Evolutionary conservation across 441 rosid species (phyloP).

Genomic region (Pelargonium australe): DNA sequence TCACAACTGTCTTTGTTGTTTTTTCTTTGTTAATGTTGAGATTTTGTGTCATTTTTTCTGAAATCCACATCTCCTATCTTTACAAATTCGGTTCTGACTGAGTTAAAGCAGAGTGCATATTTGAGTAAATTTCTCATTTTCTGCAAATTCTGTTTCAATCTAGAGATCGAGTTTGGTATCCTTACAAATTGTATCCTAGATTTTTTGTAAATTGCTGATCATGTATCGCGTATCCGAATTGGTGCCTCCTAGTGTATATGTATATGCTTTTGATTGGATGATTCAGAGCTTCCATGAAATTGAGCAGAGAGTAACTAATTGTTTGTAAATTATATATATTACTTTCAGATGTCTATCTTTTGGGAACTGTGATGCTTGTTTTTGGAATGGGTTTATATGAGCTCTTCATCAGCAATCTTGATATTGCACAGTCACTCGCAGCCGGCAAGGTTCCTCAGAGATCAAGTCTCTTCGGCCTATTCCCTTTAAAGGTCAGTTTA

Average conservation of each 20-base stretch:
- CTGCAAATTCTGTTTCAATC: no score
- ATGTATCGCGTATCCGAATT: no score
- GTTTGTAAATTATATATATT: background rate
- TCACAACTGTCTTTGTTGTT: background rate
- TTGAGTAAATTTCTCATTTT: no score
- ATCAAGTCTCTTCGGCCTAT: conserved; percentile 76
- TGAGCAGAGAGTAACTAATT: background rate
- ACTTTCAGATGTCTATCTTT: conserved; percentile 63
- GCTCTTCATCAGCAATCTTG: conserved; percentile 76
- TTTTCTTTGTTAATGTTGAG: background rate
- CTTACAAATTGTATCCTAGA: no score
- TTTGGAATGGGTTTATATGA: conserved; percentile 92
- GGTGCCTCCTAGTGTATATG: background rate
- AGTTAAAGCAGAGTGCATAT: no score
- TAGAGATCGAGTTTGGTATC: no score
- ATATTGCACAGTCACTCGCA: conserved; percentile 41
- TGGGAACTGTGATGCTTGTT: conserved; percentile 97
- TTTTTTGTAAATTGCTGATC: no score
- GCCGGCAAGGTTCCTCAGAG: conserved; percentile 30
- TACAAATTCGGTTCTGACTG: no score
- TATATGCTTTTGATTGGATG: background rate
- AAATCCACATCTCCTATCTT: background rate
- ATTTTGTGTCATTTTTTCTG: background rate
- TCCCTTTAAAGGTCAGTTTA: conserved; percentile 59
- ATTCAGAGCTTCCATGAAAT: background rate